Evolutionary conservation across 345 rosid species (phyloP).

Genomic region (Eucalyptus sp.): DNA sequence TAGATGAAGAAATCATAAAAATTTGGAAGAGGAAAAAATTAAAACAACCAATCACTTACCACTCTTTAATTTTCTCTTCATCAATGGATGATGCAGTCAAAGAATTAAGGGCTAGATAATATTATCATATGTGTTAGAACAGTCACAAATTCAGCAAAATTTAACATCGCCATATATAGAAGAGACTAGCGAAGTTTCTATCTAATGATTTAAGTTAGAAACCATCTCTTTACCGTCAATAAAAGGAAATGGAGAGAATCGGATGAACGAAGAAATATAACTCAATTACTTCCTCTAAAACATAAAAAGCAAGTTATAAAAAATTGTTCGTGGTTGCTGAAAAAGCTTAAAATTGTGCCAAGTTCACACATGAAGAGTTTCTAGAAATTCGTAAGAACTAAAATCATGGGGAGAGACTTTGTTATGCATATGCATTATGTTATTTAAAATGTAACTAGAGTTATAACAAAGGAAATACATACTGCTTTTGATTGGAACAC

Average conservation of each 20-base stretch:
- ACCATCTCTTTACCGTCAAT: not conserved
- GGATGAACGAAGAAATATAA: not conserved
- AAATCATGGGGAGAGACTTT: not conserved
- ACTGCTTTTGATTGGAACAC: too few relatives aligned
- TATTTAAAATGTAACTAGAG: not conserved
- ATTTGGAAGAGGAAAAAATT: too few relatives aligned
- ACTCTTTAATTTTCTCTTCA: not conserved
- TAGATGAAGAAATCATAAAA: not conserved
- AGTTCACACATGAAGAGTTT: not conserved
- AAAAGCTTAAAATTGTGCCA: not conserved
- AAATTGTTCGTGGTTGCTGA: not conserved
- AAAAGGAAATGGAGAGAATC: not conserved
- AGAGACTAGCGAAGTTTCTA: not conserved
- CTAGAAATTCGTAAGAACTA: not conserved
- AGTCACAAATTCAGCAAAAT: not conserved
- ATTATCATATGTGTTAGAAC: not conserved
- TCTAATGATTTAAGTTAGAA: rapidly evolving
- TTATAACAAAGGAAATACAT: not conserved
- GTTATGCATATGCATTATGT: not conserved
- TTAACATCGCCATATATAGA: not conserved
- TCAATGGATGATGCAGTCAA: not conserved
- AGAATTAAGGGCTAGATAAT: not conserved
- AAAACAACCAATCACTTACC: too few relatives aligned
- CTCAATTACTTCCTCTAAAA: not conserved
- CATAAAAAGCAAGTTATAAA: not conserved